Evolutionary conservation across 768 basidiomycete genomes (phyloP), one percentile per base, ranked within the genome.

Genomic region (Pleurotus djamor): DNA sequence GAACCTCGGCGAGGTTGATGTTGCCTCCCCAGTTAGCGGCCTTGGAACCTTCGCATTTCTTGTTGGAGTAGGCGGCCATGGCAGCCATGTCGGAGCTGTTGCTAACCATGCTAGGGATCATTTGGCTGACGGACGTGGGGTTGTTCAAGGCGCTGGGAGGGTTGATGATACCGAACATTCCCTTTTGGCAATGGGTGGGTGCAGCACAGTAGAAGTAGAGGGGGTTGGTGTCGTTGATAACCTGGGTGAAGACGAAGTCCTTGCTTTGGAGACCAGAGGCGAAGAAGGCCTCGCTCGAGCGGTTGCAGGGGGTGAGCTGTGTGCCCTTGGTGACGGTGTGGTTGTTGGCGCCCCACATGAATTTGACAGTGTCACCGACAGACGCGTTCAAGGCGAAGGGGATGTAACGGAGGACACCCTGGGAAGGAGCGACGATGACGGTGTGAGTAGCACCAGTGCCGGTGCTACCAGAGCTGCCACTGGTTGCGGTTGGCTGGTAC

Each of bases 321-420:
- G 89, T 90, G 14, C 84, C 84, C 77, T 92, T 89, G 64, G 92
- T 93, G 66, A 92, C 92, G 35, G 90, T 92, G 78, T 92, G 91
- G 68, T 82, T 83, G 76, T 88, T 83, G 55, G 88, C 90, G 58
- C 82, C 81, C 91, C 91, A 94, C 72, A 86, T 77, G 77, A 86
- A 92, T 69, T 79, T 75, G 74, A 93, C 71, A 65, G 87, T 90
- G 72, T 92, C 90, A 57, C 91, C 91, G 60, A 87, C 82, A 35
- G 87, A 84, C 4, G 88, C 90, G 67, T 91, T 89, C 62, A 87
- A 71, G 28, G 85, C 84, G 73, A 89, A 90, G 36, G 91, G 91
- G 54, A 91, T 77, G 66, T 85, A 89, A 60, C 88, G 86, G 56
- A 91, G 77, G 60, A 91, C 84, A 70, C 90, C 90, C 68, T 89